Percentiles rank a stretch among this genome's conserved stretches.
These are phyloP conservation scores for Crassisporium funariophilum DNA, from an alignment of 768 basidiomycete genomes.

Conservation along the genomic window DNA sequence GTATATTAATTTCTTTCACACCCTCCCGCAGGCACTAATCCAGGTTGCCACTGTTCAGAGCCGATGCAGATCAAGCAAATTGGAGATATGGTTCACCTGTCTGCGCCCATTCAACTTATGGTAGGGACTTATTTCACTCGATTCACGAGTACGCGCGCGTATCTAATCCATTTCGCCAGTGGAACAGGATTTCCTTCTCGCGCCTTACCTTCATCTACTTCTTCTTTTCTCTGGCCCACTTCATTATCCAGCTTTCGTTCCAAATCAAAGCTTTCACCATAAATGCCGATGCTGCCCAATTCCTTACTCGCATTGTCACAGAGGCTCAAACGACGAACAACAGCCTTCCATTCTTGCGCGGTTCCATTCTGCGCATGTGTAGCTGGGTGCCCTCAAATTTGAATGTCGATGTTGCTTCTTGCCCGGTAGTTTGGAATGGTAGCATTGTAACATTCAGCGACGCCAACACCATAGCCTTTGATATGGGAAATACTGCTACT, in stretches of 20 bases:
- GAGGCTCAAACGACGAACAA: constrained; percentile 49
- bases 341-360: constrained; percentile 54
- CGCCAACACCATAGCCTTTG: constrained; percentile 19
- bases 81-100: constrained; percentile 18
- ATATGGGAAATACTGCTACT: constrained; percentile 5
- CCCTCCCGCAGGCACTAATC: background rate
- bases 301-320: constrained; percentile 51
- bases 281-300: constrained; percentile 58
- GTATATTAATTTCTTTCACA: background rate
- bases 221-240: constrained; percentile 66
- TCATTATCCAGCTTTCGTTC: constrained; percentile 65
- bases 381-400: constrained; percentile 49
- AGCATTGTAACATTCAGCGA: constrained; percentile 18
- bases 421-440: constrained; percentile 60
- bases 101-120: constrained; percentile 24
- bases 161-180: constrained; percentile 39
- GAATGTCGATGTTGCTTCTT: constrained; percentile 38
- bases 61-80: constrained; percentile 20
- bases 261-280: constrained; percentile 68
- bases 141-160: background rate
- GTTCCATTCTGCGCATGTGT: constrained; percentile 58
- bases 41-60: constrained; percentile 1
- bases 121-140: constrained; percentile 7
- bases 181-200: constrained; percentile 71
- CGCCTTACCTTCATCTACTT: constrained; percentile 67